Conservation (phyloP, 202 grass and related monocot species). For the Miscanthus sacchariflorus region DNA sequence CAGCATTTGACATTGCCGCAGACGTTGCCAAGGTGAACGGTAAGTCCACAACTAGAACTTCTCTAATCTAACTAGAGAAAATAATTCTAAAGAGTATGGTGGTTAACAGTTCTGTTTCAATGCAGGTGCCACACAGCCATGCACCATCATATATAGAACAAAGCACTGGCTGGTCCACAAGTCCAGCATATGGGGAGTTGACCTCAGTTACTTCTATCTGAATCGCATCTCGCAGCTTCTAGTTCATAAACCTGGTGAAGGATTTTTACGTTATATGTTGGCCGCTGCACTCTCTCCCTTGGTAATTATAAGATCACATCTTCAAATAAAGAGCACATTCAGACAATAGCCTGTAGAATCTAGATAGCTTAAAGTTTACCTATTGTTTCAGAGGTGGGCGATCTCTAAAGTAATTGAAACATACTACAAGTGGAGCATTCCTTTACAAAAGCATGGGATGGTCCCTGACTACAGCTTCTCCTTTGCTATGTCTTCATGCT, state of each 20-base stretch:
- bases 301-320: conserved; percentile 49
- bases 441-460: conserved; percentile 81
- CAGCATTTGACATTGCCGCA: conserved; percentile 81
- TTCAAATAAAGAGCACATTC: conserved; percentile 26
- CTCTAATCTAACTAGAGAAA: neutral
- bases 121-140: conserved; percentile 70
- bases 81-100: neutral
- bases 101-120: conserved; percentile 32
- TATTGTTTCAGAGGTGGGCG: conserved; percentile 69
- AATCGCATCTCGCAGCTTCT: conserved; percentile 87
- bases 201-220: conserved; percentile 68
- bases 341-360: neutral
- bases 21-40: conserved; percentile 88
- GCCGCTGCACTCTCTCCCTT: conserved; percentile 71
- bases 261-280: conserved; percentile 65
- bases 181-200: conserved; percentile 60
- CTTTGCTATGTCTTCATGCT: conserved; percentile 66
- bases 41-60: conserved; percentile 36
- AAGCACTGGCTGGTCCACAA: conserved; percentile 74
- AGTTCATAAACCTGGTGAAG: conserved; percentile 91
- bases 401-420: conserved; percentile 67
- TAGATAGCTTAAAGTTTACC: conserved; percentile 3
- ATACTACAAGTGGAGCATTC: conserved; percentile 63
- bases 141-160: conserved; percentile 78
- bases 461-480: conserved; percentile 92